Evolutionary conservation across 148 eudicot genomes (phyloP).

Genomic region (Camellia sinensis): DNA sequence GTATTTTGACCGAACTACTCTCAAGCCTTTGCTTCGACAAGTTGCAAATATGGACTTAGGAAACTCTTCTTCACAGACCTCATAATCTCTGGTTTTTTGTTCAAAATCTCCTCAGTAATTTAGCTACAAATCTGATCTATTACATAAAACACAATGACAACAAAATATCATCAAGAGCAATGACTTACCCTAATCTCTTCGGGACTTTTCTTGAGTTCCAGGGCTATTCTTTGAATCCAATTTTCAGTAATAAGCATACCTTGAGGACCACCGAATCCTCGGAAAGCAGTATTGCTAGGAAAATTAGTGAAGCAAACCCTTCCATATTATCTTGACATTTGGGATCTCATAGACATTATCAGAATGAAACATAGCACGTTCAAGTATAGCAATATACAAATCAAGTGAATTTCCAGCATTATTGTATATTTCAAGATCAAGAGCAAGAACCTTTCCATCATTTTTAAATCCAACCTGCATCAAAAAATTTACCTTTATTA

Average conservation of each 20-base stretch:
- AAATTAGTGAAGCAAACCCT: slow-evolving; percentile 90
- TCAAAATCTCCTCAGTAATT: no score
- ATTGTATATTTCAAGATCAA: slow-evolving; percentile 89
- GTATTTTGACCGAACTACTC: no score
- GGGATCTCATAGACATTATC: slow-evolving; percentile 95
- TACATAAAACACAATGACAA: background rate
- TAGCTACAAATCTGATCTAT: background rate
- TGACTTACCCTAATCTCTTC: slow-evolving; percentile 83
- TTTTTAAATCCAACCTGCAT: slow-evolving; percentile 85
- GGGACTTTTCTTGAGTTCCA: slow-evolving; percentile 75
- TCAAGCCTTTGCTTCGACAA: no score
- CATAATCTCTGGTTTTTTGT: no score
- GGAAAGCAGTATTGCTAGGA: slow-evolving; percentile 94
- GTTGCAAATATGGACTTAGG: no score
- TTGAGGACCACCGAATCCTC: slow-evolving; percentile 99
- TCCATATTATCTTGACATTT: slow-evolving; percentile 69
- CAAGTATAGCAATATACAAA: slow-evolving; percentile 80
- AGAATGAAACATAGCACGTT: slow-evolving; percentile 96
- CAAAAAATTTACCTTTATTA: background rate
- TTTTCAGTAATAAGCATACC: slow-evolving; percentile 96
- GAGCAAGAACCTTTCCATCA: slow-evolving; percentile 82
- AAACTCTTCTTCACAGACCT: no score
- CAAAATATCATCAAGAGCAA: background rate
- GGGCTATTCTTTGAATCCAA: slow-evolving; percentile 93
- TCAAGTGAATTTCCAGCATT: slow-evolving; percentile 96